Base-by-base conservation (phyloP, 2,329 filamentous ascomycete genomes). In the Paramyrothecium sp. region DNA sequence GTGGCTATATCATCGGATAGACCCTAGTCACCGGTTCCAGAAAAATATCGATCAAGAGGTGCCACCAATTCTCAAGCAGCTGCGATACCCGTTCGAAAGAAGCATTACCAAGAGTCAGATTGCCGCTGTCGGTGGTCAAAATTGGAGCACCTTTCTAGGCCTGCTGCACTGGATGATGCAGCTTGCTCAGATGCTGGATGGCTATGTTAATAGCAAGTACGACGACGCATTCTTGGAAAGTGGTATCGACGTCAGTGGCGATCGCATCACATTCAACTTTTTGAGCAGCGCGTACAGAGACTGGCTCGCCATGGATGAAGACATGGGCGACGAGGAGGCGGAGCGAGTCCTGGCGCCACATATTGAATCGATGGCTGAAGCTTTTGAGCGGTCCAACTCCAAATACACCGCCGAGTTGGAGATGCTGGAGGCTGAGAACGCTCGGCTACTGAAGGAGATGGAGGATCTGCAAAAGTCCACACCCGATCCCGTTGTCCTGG, bases 81-180 rank as follows among this genome's bases (percentile, higher is more conserved):
- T 99, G 68, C 87, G 94, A 55, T 99, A 99, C 69, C 95, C 95
- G 0, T 99, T 92, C 69, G 92, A 97, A 68, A 91, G 92, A 73
- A 93, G 89, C 68, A 98, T 99, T 66, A 97, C 92, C 55, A 99
- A 98, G 74, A 97, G 92, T 54, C 92, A 97, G 69, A 92, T 99
- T 57, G 87, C 92, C 0, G 95, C 96, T 2, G 95, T 98, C 0
- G 95, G 95, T 63, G 94, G 93, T 3, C 92, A 97, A 74, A 98
- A 98, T 70, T 99, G 95, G 95, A 90, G 90, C 60, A 95, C 92
- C 0, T 98, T 99, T 68, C 79, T 99, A 13, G 95, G 93, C 0
- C 79, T 99, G 71, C 81, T 99, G 53, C 93, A 99, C 76, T 99
- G 95, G 95, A 94, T 99, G 87, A 97, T 99, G 94, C 93, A 98